Percentiles rank a stretch among this genome's conserved stretches.
Conservation (phyloP, 805 yeast species). For the Candida xyloterini region DNA sequence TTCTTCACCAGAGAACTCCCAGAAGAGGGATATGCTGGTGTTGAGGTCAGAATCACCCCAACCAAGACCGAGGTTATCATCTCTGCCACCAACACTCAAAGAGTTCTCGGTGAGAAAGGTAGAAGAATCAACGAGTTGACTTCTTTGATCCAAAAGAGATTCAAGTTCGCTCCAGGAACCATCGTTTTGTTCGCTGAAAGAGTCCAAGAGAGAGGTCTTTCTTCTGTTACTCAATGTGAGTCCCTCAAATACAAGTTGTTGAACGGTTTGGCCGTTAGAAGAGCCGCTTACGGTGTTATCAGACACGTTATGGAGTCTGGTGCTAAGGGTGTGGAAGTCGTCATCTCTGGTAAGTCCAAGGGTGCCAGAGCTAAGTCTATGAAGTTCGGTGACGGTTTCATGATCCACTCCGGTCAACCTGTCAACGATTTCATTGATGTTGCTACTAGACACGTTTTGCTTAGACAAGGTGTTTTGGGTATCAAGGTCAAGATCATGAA, state of each 20-base stretch:
- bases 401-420: slow-evolving; percentile 99
- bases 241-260: slow-evolving; percentile 96
- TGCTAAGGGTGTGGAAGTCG: slow-evolving; percentile 99
- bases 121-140: slow-evolving; percentile 99
- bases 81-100: slow-evolving; percentile 98
- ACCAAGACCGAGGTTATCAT: slow-evolving; percentile 96
- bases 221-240: slow-evolving; percentile 99
- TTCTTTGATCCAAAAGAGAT: slow-evolving; percentile 97
- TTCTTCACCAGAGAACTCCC: slow-evolving; percentile 99
- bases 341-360: slow-evolving; percentile 98
- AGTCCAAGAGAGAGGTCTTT: slow-evolving; percentile 98
- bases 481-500: slow-evolving; percentile 99
- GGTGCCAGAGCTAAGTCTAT: slow-evolving; percentile 99
- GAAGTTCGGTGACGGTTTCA: slow-evolving; percentile 99
- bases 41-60: slow-evolving; percentile 98
- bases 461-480: slow-evolving; percentile 99
- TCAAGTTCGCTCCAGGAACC: slow-evolving; percentile 91
- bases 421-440: slow-evolving; percentile 96
- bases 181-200: slow-evolving; percentile 97
- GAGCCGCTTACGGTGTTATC: slow-evolving; percentile 99
- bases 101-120: slow-evolving; percentile 99
- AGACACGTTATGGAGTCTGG: slow-evolving; percentile 99
- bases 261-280: slow-evolving; percentile 98
- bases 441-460: slow-evolving; percentile 99
- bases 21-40: slow-evolving; percentile 99